Conservation (phyloP, 139 green algal species). For the Closterium sp. region DNA sequence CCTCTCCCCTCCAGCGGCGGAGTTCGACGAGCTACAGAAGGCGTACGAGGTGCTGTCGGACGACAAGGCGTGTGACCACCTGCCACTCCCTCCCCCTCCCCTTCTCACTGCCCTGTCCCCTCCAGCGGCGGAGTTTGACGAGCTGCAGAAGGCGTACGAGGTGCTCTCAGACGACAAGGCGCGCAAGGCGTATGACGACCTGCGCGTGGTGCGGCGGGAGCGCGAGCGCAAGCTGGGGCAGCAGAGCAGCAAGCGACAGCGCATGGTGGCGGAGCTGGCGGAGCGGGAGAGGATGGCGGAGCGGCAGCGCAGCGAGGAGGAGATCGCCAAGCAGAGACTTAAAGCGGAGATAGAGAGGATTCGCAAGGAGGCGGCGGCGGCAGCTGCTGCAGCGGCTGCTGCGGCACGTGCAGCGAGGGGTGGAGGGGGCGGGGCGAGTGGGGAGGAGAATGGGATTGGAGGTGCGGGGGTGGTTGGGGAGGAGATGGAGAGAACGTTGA, state of each 20-base stretch:
- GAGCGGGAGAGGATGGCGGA: conserved; percentile 57
- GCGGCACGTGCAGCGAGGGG: not conserved
- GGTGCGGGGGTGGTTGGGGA: not conserved
- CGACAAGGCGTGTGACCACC: conserved; percentile 2
- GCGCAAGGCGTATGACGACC: conserved; percentile 65
- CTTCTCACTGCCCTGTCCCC: not conserved
- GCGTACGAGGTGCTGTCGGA: conserved; percentile 81
- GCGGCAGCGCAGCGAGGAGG: conserved; percentile 9
- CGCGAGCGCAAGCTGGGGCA: conserved; percentile 23
- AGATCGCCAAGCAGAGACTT: not conserved
- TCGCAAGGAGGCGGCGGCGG: not conserved
- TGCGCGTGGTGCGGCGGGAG: conserved; percentile 14
- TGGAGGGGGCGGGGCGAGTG: not conserved
- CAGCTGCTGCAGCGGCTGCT: not conserved
- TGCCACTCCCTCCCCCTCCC: not conserved
- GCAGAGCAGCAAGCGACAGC: conserved; percentile 71
- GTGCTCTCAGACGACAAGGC: conserved; percentile 71
- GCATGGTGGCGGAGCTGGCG: conserved; percentile 76
- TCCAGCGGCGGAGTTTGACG: conserved; percentile 69
- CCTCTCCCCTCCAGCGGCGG: conserved; percentile 46
- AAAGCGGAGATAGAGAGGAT: conserved; percentile 13
- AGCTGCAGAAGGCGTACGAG: conserved; percentile 80
- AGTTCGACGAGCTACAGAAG: conserved; percentile 77
- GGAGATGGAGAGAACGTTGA: conserved; percentile 58
- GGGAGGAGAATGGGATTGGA: not conserved